A percentile compares a stretch with the other conserved stretches of the same genome.
These are phyloP conservation scores for Globisporangium spinosum DNA, from an alignment of 352 stramenopile genomes.

Conservation along the genomic window DNA sequence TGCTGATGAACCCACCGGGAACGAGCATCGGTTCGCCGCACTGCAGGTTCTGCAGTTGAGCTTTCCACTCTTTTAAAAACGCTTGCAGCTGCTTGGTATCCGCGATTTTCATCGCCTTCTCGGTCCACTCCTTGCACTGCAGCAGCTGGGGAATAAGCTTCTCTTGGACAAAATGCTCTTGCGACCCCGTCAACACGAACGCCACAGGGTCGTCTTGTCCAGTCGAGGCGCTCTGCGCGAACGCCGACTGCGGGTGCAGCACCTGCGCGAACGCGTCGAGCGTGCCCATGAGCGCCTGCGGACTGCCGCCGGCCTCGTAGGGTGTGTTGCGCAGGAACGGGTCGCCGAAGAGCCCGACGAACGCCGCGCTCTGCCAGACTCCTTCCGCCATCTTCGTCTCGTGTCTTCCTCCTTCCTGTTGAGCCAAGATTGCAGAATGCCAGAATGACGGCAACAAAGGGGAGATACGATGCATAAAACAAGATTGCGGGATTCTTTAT, in stretches of 20 bases:
- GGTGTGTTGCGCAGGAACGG: constrained; percentile 73
- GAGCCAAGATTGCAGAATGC: background rate
- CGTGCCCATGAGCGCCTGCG: constrained; percentile 54
- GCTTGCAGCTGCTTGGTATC: constrained; percentile 61
- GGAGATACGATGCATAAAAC: constrained; percentile 2
- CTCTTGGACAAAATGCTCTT: constrained; percentile 48
- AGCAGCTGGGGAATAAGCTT: constrained; percentile 51
- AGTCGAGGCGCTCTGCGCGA: background rate
- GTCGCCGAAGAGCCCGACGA: constrained; percentile 77
- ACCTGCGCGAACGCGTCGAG: constrained; percentile 38
- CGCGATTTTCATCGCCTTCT: constrained; percentile 53
- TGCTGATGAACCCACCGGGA: constrained; percentile 79
- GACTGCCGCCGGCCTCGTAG: constrained; percentile 70
- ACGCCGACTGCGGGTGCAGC: constrained; percentile 28
- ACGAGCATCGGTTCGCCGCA: constrained; percentile 49
- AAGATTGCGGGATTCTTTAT: background rate
- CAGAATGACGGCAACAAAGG: background rate
- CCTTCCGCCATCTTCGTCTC: constrained; percentile 20
- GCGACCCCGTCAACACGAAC: constrained; percentile 47
- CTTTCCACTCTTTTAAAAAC: constrained; percentile 71
- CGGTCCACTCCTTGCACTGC: constrained; percentile 47
- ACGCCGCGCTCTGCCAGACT: constrained; percentile 63
- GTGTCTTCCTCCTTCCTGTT: background rate
- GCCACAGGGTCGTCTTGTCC: constrained; percentile 30
- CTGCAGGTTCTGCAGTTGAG: constrained; percentile 40